phyloP scores from a whole-genome alignment of 306 rosid genomes.

The cucumber (Cucumis sativus) region Cucumber_9930_V3 NC_026657.2:33000001-33000500 shows the following conservation, averaged over 20 bases:
- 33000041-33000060: constrained; percentile 21
- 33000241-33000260: constrained; percentile 42
- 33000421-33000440: not conserved
- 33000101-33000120: constrained; percentile 43
- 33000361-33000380: not conserved
- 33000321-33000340: not conserved
- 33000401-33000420: not conserved
- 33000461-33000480: not conserved
- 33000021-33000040: constrained; percentile 34
- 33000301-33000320: constrained; percentile 34
- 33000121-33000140: constrained; percentile 27
- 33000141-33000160: constrained; percentile 34
- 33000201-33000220: constrained; percentile 18
- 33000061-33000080: constrained; percentile 15
- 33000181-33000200: constrained; percentile 2
- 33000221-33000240: constrained; percentile 20
- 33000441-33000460: not conserved
- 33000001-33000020: constrained; percentile 59
- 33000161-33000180: constrained; percentile 5
- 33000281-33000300: constrained; percentile 11
- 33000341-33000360: no score
- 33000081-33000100: constrained; percentile 11
- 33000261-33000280: constrained; percentile 10
- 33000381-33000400: no score
- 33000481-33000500: not conserved